These are phyloP conservation scores for Podila clonocystis DNA, from an alignment of 192 early-diverging fungal species.

Conservation along the genomic window DNA sequence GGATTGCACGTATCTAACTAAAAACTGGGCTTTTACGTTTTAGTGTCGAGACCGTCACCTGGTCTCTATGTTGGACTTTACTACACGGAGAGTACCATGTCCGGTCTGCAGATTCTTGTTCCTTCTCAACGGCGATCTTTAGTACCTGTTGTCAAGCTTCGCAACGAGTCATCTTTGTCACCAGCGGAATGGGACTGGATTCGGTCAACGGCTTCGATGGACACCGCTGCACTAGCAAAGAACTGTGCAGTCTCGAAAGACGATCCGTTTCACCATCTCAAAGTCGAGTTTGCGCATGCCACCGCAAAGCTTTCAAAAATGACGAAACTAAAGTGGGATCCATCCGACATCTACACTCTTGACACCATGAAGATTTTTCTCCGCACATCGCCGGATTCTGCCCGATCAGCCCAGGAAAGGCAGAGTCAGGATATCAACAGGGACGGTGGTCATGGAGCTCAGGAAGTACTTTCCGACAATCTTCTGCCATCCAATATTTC, in stretches of 20 bases:
- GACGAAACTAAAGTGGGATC: constrained; percentile 46
- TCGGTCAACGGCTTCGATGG: constrained; percentile 35
- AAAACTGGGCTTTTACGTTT: background rate
- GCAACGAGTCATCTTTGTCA: constrained; percentile 39
- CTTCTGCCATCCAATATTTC: background rate
- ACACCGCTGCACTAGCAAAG: constrained; percentile 13
- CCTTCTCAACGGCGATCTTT: constrained; percentile 54
- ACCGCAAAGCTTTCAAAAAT: constrained; percentile 21
- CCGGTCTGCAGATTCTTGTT: constrained; percentile 55
- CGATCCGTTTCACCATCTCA: constrained; percentile 45
- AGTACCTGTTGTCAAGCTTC: constrained; percentile 52
- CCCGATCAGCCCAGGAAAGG: background rate
- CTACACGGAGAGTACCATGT: constrained; percentile 57
- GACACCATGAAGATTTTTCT: constrained; percentile 32
- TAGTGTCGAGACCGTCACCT: constrained; percentile 50
- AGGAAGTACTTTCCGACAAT: background rate
- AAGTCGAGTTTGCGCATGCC: constrained; percentile 36
- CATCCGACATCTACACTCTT: constrained; percentile 37
- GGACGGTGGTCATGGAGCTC: too few species aligned
- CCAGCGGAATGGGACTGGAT: constrained; percentile 57
- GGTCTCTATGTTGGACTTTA: constrained; percentile 61
- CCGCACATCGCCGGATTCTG: background rate
- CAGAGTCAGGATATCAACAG: too few species aligned
- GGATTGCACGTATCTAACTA: background rate
- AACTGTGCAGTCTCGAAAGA: constrained; percentile 33